Evolutionary conservation across 345 rosid genomes (phyloP), one percentile per base, ranked within the genome.

Genomic region (Arabis alpina): DNA sequence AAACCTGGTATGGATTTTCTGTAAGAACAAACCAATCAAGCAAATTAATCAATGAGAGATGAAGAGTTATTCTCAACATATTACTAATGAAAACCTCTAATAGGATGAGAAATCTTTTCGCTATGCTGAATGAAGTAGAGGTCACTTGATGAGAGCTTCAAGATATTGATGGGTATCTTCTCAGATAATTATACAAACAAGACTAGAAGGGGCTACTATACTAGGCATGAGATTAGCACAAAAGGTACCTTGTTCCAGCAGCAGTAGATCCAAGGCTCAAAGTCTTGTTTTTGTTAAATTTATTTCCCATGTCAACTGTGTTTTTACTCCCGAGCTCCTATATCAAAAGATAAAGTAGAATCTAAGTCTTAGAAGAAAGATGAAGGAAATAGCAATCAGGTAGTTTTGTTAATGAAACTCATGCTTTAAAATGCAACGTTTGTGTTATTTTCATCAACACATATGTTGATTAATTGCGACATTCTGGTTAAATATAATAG

Each of bases 271-370:
- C 82, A 65, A 49, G 73, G 63, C 70, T 73, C 67, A 61, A 64
- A 59, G 74, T 82, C 75, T 79, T 84, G 37, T 65, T 58, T 54
- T 45, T 74, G 54, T 66, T 71, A 66, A 73, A 67, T 64, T 66
- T 51, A 40, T 66, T 70, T 54, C 71, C 68, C 45, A 58, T 66
- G 72, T 65, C 76, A 55, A 63, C 73, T 54, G 45, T 41, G 65
- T 55, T 62, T 62, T 64, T 76, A 70, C 63, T 73, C 59, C 16
- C 78, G 61, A 64, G 83, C 56, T 81, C 93, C 95, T 91, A 58
- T 36, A 45, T 56, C 13, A 27, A 54, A 10, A 37, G 3, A 34
- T 68, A 49, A 39, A 56, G 7, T 43, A 25, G 49, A 32, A 54
- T 39, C 61, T 34, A 42, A 68, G 64, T 32, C 65, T 76, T 49